These are phyloP conservation scores for Suillus tomentosus DNA, from an alignment of 768 basidiomycete species.

Conservation along the genomic window DNA sequence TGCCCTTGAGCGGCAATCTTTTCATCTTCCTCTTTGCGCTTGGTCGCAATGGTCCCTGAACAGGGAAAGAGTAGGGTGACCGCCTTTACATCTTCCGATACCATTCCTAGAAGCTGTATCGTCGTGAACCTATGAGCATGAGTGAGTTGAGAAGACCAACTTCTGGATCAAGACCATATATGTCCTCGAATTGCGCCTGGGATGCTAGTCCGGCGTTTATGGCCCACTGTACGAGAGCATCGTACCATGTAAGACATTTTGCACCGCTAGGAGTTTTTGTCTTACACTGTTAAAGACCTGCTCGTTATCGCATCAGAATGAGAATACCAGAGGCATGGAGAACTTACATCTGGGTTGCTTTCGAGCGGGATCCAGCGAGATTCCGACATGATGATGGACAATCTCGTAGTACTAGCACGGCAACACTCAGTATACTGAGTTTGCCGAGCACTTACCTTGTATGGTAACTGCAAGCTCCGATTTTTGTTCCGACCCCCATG, in stretches of 20 bases:
- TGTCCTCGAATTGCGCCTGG: conserved; percentile 60
- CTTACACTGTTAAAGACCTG: conserved; percentile 37
- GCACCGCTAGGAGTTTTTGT: neutral
- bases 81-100: conserved; percentile 77
- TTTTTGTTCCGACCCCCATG: neutral
- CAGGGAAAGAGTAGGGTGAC: conserved; percentile 86
- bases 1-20: conserved; percentile 48
- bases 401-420: conserved; percentile 6
- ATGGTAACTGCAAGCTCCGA: neutral
- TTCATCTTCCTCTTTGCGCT: conserved; percentile 61
- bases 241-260: neutral
- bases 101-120: conserved; percentile 58
- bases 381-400: conserved; percentile 21
- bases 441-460: neutral
- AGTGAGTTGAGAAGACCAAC: conserved; percentile 35
- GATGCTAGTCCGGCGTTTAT: conserved; percentile 58
- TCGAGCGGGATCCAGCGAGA: conserved; percentile 79
- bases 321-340: neutral
- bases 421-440: neutral
- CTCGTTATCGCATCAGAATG: conserved; percentile 11
- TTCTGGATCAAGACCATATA: conserved; percentile 73
- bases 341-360: conserved; percentile 61
- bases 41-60: conserved; percentile 48
- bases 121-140: neutral
- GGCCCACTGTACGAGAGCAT: conserved; percentile 55